Evolutionary conservation across 371 early-diverging fungal species (phyloP).

Genomic region (Conidiobolus incongruus): DNA sequence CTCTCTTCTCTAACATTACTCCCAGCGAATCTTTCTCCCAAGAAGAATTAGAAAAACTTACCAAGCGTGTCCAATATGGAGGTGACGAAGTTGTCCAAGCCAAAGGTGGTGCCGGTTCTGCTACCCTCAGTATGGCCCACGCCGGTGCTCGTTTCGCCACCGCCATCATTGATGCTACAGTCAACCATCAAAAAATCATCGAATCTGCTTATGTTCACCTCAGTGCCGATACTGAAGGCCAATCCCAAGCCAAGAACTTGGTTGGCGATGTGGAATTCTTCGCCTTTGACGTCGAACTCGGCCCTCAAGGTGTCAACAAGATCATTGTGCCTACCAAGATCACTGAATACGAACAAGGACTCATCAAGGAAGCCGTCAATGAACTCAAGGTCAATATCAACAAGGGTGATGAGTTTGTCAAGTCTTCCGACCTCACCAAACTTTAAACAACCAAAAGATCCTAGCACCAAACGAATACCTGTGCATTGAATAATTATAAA

Average conservation of each 20-base stretch:
- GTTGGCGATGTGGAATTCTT: conserved; percentile 44
- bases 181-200: conserved; percentile 26
- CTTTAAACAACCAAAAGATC: too few species aligned
- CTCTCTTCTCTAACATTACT: conserved; percentile 38
- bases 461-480: too few species aligned
- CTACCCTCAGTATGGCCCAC: conserved; percentile 78
- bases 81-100: conserved; percentile 93
- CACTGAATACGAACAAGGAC: conserved; percentile 37
- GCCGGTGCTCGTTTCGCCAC: conserved; percentile 73
- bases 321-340: conserved; percentile 40
- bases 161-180: conserved; percentile 41
- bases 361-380: conserved; percentile 36
- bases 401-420: conserved; percentile 32
- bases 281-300: conserved; percentile 55
- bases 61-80: conserved; percentile 77
- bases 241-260: conserved; percentile 4
- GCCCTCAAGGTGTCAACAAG: conserved; percentile 39
- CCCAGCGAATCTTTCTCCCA: conserved; percentile 17
- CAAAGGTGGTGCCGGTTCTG: conserved; percentile 60
- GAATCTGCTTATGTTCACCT: conserved; percentile 59
- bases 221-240: conserved; percentile 19
- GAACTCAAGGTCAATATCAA: conserved; percentile 64
- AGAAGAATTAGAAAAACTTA: conserved; percentile 49
- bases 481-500: too few species aligned
- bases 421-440: neutral